A percentile compares a stretch with the other conserved stretches of the same genome.
Evolutionary conservation across 768 basidiomycete species (phyloP).

Genomic region (Melanogaster broomeanus): DNA sequence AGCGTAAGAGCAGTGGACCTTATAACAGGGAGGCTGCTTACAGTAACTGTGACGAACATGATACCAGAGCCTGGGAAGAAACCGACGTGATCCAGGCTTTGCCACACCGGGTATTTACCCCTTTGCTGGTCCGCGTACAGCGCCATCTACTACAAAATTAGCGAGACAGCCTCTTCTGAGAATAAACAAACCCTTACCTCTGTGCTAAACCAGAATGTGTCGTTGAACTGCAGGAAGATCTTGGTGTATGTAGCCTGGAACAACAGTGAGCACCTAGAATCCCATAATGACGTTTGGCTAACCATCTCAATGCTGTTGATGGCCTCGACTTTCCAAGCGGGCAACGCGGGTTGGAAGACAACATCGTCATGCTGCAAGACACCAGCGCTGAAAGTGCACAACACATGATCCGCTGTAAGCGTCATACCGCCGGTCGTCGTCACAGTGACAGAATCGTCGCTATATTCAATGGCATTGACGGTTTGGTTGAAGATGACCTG

Average conservation of each 20-base stretch:
- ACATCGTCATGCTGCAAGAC: slow-evolving; percentile 69
- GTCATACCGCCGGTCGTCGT: slow-evolving; percentile 43
- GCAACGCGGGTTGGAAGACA: slow-evolving; percentile 53
- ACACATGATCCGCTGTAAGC: slow-evolving; percentile 55
- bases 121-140: slow-evolving; percentile 59
- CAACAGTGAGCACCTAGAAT: neutral
- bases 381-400: slow-evolving; percentile 71
- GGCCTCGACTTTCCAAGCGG: slow-evolving; percentile 64
- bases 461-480: slow-evolving; percentile 49
- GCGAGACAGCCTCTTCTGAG: neutral
- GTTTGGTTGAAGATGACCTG: slow-evolving; percentile 54
- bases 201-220: slow-evolving; percentile 60
- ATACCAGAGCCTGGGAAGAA: slow-evolving; percentile 66
- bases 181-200: slow-evolving; percentile 26
- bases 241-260: slow-evolving; percentile 59
- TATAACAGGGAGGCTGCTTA: slow-evolving; percentile 1
- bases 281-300: neutral
- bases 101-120: slow-evolving; percentile 69
- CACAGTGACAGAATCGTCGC: slow-evolving; percentile 46
- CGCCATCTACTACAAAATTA: slow-evolving; percentile 31
- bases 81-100: slow-evolving; percentile 55
- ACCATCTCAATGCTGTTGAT: slow-evolving; percentile 66
- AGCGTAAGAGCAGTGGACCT: neutral
- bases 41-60: slow-evolving; percentile 28
- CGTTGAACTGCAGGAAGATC: slow-evolving; percentile 63